Conservation (phyloP, 345 rosid species). For the Arabis alpina region DNA sequence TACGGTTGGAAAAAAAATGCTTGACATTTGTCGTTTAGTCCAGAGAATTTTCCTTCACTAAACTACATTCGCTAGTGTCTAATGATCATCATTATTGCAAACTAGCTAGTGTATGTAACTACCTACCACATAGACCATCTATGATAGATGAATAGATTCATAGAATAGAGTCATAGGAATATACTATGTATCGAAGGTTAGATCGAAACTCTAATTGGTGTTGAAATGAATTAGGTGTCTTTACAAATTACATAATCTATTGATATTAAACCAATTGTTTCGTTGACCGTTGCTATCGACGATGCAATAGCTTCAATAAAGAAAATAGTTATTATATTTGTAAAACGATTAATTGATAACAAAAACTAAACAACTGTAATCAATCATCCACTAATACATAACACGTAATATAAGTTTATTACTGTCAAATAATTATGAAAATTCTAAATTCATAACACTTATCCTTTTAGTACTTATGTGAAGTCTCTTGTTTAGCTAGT, state of each 20-base stretch:
- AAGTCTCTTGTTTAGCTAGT: too few relatives aligned
- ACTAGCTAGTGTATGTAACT: too few relatives aligned
- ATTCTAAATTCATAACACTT: too few relatives aligned
- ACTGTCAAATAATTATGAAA: too few relatives aligned
- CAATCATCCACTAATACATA: too few relatives aligned
- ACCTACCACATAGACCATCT: too few relatives aligned
- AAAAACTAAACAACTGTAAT: too few relatives aligned
- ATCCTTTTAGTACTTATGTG: too few relatives aligned
- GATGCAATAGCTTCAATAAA: neutral
- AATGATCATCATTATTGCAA: neutral
- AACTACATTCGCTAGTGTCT: neutral
- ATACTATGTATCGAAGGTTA: neutral
- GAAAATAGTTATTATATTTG: neutral
- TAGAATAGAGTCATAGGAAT: neutral
- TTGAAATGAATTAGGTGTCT: neutral
- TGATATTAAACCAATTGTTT: neutral
- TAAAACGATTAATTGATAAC: too few relatives aligned
- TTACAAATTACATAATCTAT: neutral
- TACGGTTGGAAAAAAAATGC: neutral
- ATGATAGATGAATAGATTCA: too few relatives aligned
- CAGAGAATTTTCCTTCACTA: conserved; percentile 17
- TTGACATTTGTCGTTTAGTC: conserved; percentile 16
- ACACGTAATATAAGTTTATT: too few relatives aligned
- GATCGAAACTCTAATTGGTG: neutral
- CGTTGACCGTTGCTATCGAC: neutral